Conservation (phyloP, 306 rosid genomes). For the barrel medic (Medicago truncatula) region MtrunA17r5.0-ANR NC_053045.1:43066501-43067000, state of each 20-base stretch:
- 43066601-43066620: conserved; percentile 3
- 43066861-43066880: too few species aligned
- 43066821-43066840: conserved; percentile 5
- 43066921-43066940: too few species aligned
- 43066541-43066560: neutral
- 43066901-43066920: too few species aligned
- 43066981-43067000: neutral
- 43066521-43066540: conserved; percentile 66
- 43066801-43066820: neutral
- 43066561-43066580: too few species aligned
- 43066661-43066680: conserved; percentile 3
- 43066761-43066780: conserved; percentile 19
- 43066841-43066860: too few species aligned
- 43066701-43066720: conserved; percentile 9
- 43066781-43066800: neutral
- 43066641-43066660: neutral
- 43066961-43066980: too few species aligned
- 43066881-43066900: too few species aligned
- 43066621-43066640: too few species aligned
- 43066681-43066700: neutral
- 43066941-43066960: too few species aligned
- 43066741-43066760: conserved; percentile 18
- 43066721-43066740: conserved; percentile 8
- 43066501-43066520: conserved; percentile 65
- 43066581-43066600: too few species aligned